Conservation (phyloP, 805 yeast genomes). For the Grigorovia transvaalensis region DNA sequence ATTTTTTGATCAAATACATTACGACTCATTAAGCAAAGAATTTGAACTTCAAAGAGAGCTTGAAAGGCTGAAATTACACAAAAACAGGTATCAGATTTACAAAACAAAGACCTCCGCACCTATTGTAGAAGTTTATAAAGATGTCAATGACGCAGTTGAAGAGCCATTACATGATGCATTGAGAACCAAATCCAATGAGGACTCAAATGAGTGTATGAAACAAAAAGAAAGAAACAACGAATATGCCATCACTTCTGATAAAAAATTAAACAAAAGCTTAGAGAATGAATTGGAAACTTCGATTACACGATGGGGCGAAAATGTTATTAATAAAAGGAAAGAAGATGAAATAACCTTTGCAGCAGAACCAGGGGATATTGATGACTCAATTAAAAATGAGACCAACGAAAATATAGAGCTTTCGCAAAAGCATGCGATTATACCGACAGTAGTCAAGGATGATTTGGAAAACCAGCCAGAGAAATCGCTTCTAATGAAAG, state of each 20-base stretch:
- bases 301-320: slow-evolving; percentile 25
- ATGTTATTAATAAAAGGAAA: slow-evolving; percentile 7
- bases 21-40: slow-evolving; percentile 72
- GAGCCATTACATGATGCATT: slow-evolving; percentile 32
- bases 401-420: slow-evolving; percentile 8
- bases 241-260: neutral
- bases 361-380: too few relatives aligned
- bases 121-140: slow-evolving; percentile 80
- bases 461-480: slow-evolving; percentile 40
- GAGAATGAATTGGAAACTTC: slow-evolving; percentile 25
- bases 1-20: slow-evolving; percentile 63
- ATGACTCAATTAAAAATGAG: neutral
- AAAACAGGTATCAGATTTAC: slow-evolving; percentile 51
- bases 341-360: neutral
- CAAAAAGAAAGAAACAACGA: too few relatives aligned
- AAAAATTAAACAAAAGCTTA: slow-evolving; percentile 13
- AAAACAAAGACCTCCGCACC: slow-evolving; percentile 74
- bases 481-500: slow-evolving; percentile 65
- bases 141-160: slow-evolving; percentile 80
- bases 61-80: slow-evolving; percentile 55
- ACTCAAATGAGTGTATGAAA: slow-evolving; percentile 1
- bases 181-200: slow-evolving; percentile 1
- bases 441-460: slow-evolving; percentile 16
- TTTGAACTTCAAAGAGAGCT: slow-evolving; percentile 79
- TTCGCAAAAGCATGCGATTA: slow-evolving; percentile 13